Evolutionary conservation across 805 yeast species (phyloP).

Genomic region (Wickerhamiella australiensis): DNA sequence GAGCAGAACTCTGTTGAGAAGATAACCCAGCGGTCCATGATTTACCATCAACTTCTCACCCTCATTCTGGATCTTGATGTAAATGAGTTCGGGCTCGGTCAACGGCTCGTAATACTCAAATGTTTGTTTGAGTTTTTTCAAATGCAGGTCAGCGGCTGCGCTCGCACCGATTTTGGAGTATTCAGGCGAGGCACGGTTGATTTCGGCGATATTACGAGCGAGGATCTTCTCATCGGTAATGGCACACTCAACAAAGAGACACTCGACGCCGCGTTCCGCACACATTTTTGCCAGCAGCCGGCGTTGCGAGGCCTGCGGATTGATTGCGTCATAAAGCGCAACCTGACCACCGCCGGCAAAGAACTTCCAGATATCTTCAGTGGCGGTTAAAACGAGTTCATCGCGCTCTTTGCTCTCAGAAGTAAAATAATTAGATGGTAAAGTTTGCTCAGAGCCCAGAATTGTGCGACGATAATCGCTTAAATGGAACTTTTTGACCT

Average conservation of each 20-base stretch:
- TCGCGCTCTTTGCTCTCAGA: slow-evolving; percentile 45
- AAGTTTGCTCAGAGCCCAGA: slow-evolving; percentile 34
- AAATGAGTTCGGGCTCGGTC: slow-evolving; percentile 44
- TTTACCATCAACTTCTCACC: slow-evolving; percentile 75
- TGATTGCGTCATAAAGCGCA: slow-evolving; percentile 92
- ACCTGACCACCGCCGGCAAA: slow-evolving; percentile 76
- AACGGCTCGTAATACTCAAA: slow-evolving; percentile 64
- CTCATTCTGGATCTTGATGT: slow-evolving; percentile 78
- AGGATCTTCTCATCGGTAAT: slow-evolving; percentile 62
- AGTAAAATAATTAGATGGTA: slow-evolving; percentile 62
- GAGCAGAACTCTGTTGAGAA: slow-evolving; percentile 81
- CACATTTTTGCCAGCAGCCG: slow-evolving; percentile 39
- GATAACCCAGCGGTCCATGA: slow-evolving; percentile 74
- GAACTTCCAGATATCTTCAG: slow-evolving; percentile 56
- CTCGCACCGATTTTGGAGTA: slow-evolving; percentile 61
- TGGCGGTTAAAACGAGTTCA: slow-evolving; percentile 48
- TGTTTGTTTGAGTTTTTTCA: slow-evolving; percentile 55
- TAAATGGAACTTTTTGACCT: slow-evolving; percentile 79
- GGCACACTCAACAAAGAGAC: slow-evolving; percentile 76
- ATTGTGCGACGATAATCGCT: slow-evolving; percentile 72
- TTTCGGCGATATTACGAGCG: slow-evolving; percentile 68
- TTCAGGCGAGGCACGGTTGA: slow-evolving; percentile 70
- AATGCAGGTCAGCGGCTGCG: slow-evolving; percentile 66
- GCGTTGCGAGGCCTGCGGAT: slow-evolving; percentile 64
- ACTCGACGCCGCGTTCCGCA: slow-evolving; percentile 50